phyloP scores from a whole-genome alignment of 768 basidiomycete species.

The Cystofilobasidium capitatum region DNA sequence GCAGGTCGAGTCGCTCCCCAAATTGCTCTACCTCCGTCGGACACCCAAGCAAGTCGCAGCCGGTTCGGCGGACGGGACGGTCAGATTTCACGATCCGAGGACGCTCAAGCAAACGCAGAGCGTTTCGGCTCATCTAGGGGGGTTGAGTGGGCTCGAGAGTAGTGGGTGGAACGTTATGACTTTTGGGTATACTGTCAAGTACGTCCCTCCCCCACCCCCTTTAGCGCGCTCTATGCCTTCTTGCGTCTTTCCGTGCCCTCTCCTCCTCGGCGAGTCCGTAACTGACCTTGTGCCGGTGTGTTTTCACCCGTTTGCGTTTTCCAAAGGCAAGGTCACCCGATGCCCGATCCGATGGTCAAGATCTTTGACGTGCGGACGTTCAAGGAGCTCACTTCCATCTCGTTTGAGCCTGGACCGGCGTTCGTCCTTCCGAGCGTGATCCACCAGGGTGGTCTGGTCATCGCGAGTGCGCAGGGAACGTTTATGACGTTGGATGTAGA shows the following conservation, averaged over 20 bases:
- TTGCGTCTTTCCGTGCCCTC: neutral
- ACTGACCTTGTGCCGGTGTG: neutral
- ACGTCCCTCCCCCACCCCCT: neutral
- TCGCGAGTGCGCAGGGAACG: conserved; percentile 70
- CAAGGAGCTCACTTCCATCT: conserved; percentile 69
- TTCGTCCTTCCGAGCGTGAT: conserved; percentile 72
- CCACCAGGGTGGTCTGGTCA: conserved; percentile 57
- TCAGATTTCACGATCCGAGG: conserved; percentile 23
- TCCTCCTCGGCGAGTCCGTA: neutral
- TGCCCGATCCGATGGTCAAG: conserved; percentile 85
- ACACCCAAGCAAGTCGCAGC: conserved; percentile 21
- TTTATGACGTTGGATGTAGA: conserved; percentile 75
- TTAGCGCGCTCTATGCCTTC: neutral
- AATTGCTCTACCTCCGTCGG: conserved; percentile 24
- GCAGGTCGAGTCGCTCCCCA: conserved; percentile 23
- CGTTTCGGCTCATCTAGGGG: conserved; percentile 25
- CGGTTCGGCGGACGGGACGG: conserved; percentile 24
- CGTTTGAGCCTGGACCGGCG: conserved; percentile 75
- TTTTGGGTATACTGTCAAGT: conserved; percentile 27
- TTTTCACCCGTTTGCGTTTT: neutral
- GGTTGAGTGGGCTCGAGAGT: conserved; percentile 24
- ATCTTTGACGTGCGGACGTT: conserved; percentile 80
- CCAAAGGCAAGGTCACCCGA: conserved; percentile 69
- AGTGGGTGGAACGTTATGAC: conserved; percentile 24
- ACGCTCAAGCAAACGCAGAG: conserved; percentile 6